Evolutionary conservation across 2,329 filamentous ascomycete genomes (phyloP).

Genomic region (Aspergillus sp.): DNA sequence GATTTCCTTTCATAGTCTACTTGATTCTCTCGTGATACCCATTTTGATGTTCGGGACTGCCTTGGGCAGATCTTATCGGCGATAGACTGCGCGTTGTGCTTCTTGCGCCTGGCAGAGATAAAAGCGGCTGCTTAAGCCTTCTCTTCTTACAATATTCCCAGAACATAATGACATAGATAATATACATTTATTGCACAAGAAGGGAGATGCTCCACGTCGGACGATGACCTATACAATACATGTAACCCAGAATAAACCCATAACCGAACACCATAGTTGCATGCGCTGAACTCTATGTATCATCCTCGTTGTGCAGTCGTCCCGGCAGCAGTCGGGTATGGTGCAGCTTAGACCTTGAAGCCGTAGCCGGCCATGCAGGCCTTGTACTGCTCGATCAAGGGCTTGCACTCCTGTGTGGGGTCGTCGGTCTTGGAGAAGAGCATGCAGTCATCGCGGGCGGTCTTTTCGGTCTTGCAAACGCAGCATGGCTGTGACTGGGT

Average conservation of each 20-base stretch:
- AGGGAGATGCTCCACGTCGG: constrained; percentile 11
- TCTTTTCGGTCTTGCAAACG: constrained; percentile 95
- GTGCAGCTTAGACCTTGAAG: constrained; percentile 61
- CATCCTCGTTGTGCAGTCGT: neutral
- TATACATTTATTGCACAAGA: constrained; percentile 14
- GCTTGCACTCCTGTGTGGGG: constrained; percentile 76
- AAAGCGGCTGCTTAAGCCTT: constrained; percentile 1
- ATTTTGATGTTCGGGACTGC: constrained; percentile 13
- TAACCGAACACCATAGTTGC: constrained; percentile 15
- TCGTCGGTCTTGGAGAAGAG: constrained; percentile 86
- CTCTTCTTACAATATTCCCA: neutral
- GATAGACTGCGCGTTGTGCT: neutral
- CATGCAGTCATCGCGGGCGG: constrained; percentile 95
- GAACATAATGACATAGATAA: constrained; percentile 6
- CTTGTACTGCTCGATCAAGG: constrained; percentile 81
- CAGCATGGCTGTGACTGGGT: constrained; percentile 76
- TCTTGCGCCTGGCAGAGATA: neutral
- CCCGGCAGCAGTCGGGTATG: neutral
- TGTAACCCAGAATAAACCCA: constrained; percentile 12
- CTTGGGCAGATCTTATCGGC: neutral
- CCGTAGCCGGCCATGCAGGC: constrained; percentile 92
- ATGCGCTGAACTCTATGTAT: constrained; percentile 7
- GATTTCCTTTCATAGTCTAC: constrained; percentile 7
- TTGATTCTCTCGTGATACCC: constrained; percentile 32
- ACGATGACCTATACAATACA: constrained; percentile 19